Evolutionary conservation across 129 eudicot species (phyloP).

Genomic region (Flaveria sonorensis): DNA sequence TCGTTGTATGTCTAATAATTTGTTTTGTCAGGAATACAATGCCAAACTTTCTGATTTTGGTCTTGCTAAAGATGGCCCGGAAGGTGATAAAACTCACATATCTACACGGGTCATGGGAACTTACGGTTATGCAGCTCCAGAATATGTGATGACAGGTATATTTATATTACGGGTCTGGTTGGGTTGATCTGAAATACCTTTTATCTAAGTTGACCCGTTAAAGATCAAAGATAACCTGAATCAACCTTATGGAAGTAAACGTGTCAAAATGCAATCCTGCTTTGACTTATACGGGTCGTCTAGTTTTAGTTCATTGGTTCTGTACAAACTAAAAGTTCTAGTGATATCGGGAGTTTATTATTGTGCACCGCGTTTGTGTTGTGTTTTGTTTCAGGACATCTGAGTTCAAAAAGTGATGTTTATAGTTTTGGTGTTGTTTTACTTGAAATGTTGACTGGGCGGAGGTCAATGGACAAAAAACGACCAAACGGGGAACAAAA

Average conservation of each 20-base stretch:
- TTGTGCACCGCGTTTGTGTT: slow-evolving; percentile 1
- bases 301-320: background rate
- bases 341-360: background rate
- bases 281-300: too few relatives aligned
- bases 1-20: slow-evolving; percentile 3
- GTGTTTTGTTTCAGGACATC: slow-evolving; percentile 35
- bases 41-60: slow-evolving; percentile 97
- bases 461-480: slow-evolving; percentile 66
- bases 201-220: background rate
- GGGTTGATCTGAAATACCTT: background rate
- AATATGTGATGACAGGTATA: slow-evolving; percentile 88
- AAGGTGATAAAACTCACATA: slow-evolving; percentile 91
- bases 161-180: background rate
- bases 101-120: slow-evolving; percentile 99
- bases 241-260: background rate
- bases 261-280: too few relatives aligned
- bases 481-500: slow-evolving; percentile 63
- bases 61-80: slow-evolving; percentile 97
- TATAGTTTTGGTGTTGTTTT: slow-evolving; percentile 70
- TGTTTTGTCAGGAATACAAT: slow-evolving; percentile 69
- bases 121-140: slow-evolving; percentile 95
- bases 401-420: slow-evolving; percentile 60
- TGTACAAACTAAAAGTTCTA: too few relatives aligned
- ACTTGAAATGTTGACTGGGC: slow-evolving; percentile 58
- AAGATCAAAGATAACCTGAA: background rate